These are phyloP conservation scores for Sonneratia alba DNA, from an alignment of 345 rosid species.

Conservation along the genomic window DNA sequence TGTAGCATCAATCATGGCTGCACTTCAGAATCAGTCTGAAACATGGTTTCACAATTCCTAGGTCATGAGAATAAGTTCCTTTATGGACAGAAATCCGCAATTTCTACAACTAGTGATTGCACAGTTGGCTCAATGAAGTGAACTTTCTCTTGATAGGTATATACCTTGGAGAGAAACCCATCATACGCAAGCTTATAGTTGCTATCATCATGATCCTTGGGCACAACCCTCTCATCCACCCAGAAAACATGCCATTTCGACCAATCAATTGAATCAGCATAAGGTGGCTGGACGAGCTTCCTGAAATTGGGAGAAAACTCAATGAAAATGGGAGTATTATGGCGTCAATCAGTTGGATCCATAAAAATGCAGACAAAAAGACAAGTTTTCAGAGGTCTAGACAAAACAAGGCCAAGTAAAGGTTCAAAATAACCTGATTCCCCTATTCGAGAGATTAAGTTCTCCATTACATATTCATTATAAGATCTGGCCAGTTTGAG, in stretches of 20 bases:
- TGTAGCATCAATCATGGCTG: not conserved
- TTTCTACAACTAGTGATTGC: not conserved
- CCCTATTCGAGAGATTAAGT: not conserved
- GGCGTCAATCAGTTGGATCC: not conserved
- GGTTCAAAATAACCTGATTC: not conserved
- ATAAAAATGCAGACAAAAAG: not conserved
- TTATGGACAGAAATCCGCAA: not conserved
- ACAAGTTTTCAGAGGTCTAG: not conserved
- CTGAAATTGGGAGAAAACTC: conserved; percentile 18
- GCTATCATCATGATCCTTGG: conserved; percentile 74
- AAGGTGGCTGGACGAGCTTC: conserved; percentile 57
- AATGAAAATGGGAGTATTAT: not conserved
- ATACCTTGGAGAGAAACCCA: conserved; percentile 62
- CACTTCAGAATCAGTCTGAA: not conserved
- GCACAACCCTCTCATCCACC: conserved; percentile 95
- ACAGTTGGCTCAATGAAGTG: not conserved
- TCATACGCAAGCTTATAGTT: conserved; percentile 81
- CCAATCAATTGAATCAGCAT: conserved; percentile 66
- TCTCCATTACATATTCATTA: not conserved
- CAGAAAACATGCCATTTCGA: conserved; percentile 87
- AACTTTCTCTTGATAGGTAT: not conserved
- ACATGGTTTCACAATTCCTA: not conserved
- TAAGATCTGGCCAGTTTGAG: not conserved
- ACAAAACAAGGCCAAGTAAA: not conserved
- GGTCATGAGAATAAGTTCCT: not conserved